These are phyloP conservation scores for Inga laurina DNA, from an alignment of 306 rosid genomes.

Conservation along the genomic window DNA sequence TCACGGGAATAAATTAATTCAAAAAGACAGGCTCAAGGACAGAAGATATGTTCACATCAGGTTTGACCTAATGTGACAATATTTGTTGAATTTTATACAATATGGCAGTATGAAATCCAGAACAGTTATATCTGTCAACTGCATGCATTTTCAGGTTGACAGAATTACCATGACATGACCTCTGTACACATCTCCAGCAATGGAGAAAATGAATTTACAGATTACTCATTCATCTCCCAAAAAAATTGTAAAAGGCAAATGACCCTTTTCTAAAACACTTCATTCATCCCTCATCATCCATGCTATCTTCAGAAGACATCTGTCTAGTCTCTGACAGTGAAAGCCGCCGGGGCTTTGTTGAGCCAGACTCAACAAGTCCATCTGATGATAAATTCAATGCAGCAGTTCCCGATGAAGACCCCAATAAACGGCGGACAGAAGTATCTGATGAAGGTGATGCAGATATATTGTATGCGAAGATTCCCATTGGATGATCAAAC, in stretches of 20 bases:
- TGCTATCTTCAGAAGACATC: conserved; percentile 71
- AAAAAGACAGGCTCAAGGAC: conserved; percentile 48
- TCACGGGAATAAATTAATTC: conserved; percentile 33
- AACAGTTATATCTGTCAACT: conserved; percentile 56
- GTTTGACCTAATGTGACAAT: conserved; percentile 70
- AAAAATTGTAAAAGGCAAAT: conserved; percentile 58
- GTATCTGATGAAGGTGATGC: conserved; percentile 64
- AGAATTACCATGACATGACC: conserved; percentile 60
- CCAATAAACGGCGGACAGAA: conserved; percentile 70
- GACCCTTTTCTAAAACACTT: conserved; percentile 49
- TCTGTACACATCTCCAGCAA: conserved; percentile 84
- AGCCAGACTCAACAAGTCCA: conserved; percentile 78
- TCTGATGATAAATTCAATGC: conserved; percentile 80
- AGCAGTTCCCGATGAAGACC: conserved; percentile 74
- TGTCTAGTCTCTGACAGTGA: conserved; percentile 82
- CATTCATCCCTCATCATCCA: conserved; percentile 73
- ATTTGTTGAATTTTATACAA: conserved; percentile 81
- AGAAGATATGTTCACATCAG: conserved; percentile 77
- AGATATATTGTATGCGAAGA: conserved; percentile 71
- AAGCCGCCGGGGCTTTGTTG: conserved; percentile 72
- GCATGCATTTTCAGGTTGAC: conserved; percentile 60
- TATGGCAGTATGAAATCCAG: conserved; percentile 68
- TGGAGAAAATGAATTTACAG: conserved; percentile 81
- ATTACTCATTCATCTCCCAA: conserved; percentile 63
- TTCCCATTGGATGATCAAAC: conserved; percentile 96